Conservation (phyloP, 1,139 yeast species). For the Lodderomyces orthopsilosis region DNA sequence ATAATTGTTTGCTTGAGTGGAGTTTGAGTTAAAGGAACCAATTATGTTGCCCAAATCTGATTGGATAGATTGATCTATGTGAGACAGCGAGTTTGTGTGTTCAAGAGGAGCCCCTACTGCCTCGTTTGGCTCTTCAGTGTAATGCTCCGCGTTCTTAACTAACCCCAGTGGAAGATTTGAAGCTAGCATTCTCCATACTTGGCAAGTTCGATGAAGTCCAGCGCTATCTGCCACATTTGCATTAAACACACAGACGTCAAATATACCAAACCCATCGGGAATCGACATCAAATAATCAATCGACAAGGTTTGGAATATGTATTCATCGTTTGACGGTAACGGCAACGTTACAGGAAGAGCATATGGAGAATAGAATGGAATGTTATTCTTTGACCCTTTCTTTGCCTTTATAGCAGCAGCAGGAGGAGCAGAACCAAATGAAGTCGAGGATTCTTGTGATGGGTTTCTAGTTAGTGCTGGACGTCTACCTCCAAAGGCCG, state of each 20-base stretch:
- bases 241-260: conserved; percentile 58
- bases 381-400: conserved; percentile 5
- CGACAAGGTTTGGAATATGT: conserved; percentile 42
- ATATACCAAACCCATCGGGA: conserved; percentile 49
- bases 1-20: conserved; percentile 42
- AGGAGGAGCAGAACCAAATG: conserved; percentile 17
- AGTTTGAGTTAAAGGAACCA: conserved; percentile 45
- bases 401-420: conserved; percentile 11
- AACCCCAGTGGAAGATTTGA: conserved; percentile 50
- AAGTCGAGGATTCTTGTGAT: conserved; percentile 35
- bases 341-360: conserved; percentile 46
- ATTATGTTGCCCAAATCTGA: conserved; percentile 44
- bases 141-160: conserved; percentile 8
- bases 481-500: conserved; percentile 14
- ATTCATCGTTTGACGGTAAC: conserved; percentile 41
- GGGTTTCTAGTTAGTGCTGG: conserved; percentile 32
- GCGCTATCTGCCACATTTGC: conserved; percentile 57
- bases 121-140: neutral
- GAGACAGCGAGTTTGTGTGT: conserved; percentile 12
- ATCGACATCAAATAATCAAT: conserved; percentile 39
- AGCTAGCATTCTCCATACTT: conserved; percentile 67
- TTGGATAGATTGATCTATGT: conserved; percentile 27
- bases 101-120: conserved; percentile 1
- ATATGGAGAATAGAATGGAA: conserved; percentile 33
- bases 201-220: conserved; percentile 55